Evolutionary conservation across 805 yeast genomes (phyloP).

Genomic region (Myxozyma neglecta): DNA sequence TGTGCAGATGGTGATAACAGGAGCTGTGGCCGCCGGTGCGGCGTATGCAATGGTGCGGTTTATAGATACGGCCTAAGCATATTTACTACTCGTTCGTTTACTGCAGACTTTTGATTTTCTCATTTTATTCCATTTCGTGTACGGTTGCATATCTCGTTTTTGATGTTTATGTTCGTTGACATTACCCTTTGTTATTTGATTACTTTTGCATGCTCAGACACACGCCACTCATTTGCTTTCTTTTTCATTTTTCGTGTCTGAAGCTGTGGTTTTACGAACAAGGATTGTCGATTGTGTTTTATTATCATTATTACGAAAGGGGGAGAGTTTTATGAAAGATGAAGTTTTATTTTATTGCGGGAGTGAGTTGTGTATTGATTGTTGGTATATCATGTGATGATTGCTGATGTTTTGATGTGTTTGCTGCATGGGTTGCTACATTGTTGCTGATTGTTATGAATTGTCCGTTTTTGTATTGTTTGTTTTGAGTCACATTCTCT

Average conservation of each 20-base stretch:
- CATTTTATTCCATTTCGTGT: background rate
- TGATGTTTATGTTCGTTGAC: too few relatives aligned
- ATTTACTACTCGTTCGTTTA: background rate
- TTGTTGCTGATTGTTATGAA: background rate
- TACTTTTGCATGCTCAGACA: background rate
- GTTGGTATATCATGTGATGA: background rate
- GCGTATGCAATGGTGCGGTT: constrained; percentile 90
- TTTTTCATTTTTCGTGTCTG: background rate
- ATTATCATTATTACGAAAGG: background rate
- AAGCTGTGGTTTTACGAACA: background rate
- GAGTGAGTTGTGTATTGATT: background rate
- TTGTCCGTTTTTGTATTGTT: background rate
- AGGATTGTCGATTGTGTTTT: background rate
- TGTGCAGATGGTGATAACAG: constrained; percentile 86
- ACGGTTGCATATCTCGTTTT: background rate
- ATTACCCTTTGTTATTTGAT: too few relatives aligned
- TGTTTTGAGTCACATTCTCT: background rate
- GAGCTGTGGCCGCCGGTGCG: constrained; percentile 96
- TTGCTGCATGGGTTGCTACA: background rate
- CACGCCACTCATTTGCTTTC: background rate
- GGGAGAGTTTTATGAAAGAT: background rate
- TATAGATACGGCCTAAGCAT: constrained; percentile 48
- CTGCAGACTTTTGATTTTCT: background rate
- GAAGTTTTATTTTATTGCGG: background rate
- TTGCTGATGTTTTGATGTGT: background rate